Evolutionary conservation across 352 stramenopile genomes (phyloP), one percentile per base, ranked within the genome.

Genomic region (Pythium phragmitis): DNA sequence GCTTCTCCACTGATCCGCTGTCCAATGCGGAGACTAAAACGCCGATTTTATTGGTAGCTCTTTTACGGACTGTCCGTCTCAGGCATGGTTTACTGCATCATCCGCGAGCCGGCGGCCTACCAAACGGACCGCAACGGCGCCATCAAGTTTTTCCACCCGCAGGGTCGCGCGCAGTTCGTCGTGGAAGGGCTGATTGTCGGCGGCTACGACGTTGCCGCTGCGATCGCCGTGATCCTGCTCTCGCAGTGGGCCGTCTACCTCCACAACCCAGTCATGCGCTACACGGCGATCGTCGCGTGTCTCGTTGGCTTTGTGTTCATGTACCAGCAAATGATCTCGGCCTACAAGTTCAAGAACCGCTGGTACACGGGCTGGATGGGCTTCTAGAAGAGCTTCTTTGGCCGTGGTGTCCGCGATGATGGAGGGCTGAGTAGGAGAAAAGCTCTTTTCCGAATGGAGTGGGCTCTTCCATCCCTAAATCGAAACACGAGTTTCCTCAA

Each of bases 21-120:
- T n/a, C 37, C 37, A 50, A 2, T 7, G 11, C 17, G 4, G 14
- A 57, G 33, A 36, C 14, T 59, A 7, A 59, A 23, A 67, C 16
- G 43, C 9, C 42, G 1, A 23, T 33, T n/a, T 33, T 33, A 14
- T 9, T 43, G 1, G 43, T 42, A 88, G 79, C 75, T 95, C 28
- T 95, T 95, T 65, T 95, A 94, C 60, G 85, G 87, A 0, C 82
- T 95, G 11, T 95, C 87, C 14, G 85, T 95, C 16, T 95, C 87
- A 6, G 87, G 87, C 17, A 95, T 95, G 87, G 87, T 95, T 7
- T 95, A 91, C 75, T 95, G 87, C 67, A 95, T 95, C 77, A 94
- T 95, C 63, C 87, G 87, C 62, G 86, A 95, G 69, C 87, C 87
- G 34, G 79, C 85, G 45, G 68, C 82, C 33, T 95, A 89, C 71